Evolutionary conservation across 2,329 filamentous ascomycete genomes (phyloP), one percentile per base, ranked within the genome.

Genomic region (Drechslerella coelobrocha): DNA sequence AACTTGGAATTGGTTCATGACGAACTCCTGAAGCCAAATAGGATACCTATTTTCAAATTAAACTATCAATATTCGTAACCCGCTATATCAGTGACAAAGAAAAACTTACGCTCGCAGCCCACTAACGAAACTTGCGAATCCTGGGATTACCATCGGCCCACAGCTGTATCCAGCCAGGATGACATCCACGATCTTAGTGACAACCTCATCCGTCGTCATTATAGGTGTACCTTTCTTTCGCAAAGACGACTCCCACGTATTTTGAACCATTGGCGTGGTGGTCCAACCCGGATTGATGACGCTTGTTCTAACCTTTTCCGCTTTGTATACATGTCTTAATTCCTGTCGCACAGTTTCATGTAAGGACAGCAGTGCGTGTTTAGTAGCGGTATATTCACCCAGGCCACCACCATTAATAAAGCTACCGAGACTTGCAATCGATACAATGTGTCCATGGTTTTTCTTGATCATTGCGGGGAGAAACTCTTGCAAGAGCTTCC

Each of bases 361-460:
- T 77, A 91, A 87, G 1, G 85, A 80, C 23, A 89, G 76, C 0
- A 86, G 84, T 0, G 85, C 88, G 0, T 87, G 84, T 79, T 91
- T 91, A 72, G 83, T 84, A 7, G 85, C 82, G 1, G 82, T 81
- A 78, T 91, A 91, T 78, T 90, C 88, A 45, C 86, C 84, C 81
- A 89, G 83, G 74, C 82, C 83, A 2, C 87, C 84, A 0, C 85
- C 82, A 0, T 83, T 81, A 7, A 85, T 73, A 79, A 84, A 89
- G 14, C 84, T 83, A 0, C 88, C 87, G 52, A 85, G 81, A 2
- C 84, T 87, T 12, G 88, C 85, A 23, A 91, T 83, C 0, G 86
- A 90, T 26, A 91, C 86, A 43, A 91, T 77, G 82, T 89, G 88
- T 71, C 89, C 88, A 79, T 91, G 88, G 79, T 90, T 86, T 12